phyloP scores from a whole-genome alignment of 1,139 yeast genomes.

The Eremothecium coryli region DNA sequence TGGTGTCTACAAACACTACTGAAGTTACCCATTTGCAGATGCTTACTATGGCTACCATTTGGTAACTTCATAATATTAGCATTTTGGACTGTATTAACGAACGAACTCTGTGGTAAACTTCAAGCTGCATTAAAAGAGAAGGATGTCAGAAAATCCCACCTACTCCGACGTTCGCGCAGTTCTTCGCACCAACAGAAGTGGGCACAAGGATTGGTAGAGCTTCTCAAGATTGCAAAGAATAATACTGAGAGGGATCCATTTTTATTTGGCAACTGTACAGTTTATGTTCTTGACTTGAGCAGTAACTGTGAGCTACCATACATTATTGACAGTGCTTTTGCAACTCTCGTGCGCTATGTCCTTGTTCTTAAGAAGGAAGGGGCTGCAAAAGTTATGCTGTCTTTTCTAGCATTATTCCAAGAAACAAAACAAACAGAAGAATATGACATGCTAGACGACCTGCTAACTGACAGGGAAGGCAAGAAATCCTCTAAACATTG shows the following conservation, averaged over 20 bases:
- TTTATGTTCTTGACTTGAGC: neutral
- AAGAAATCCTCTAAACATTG: too few relatives aligned
- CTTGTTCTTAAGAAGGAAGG: conserved; percentile 2
- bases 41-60: conserved; percentile 1
- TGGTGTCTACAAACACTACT: conserved; percentile 3
- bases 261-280: conserved; percentile 2
- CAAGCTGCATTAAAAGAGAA: conserved; percentile 1
- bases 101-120: conserved; percentile 1
- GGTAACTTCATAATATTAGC: conserved; percentile 2
- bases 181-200: neutral
- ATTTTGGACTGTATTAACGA: conserved; percentile 1
- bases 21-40: conserved; percentile 1
- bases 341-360: neutral
- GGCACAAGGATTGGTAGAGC: neutral
- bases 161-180: neutral
- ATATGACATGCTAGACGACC: conserved; percentile 5
- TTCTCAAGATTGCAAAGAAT: neutral
- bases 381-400: neutral
- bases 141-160: neutral
- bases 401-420: neutral
- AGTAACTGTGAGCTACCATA: conserved; percentile 3
- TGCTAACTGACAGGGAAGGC: conserved; percentile 1
- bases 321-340: neutral
- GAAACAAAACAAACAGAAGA: neutral
- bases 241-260: conserved; percentile 1